phyloP scores from a whole-genome alignment of 257 asterid genomes.

The Petunia axillaris region DNA sequence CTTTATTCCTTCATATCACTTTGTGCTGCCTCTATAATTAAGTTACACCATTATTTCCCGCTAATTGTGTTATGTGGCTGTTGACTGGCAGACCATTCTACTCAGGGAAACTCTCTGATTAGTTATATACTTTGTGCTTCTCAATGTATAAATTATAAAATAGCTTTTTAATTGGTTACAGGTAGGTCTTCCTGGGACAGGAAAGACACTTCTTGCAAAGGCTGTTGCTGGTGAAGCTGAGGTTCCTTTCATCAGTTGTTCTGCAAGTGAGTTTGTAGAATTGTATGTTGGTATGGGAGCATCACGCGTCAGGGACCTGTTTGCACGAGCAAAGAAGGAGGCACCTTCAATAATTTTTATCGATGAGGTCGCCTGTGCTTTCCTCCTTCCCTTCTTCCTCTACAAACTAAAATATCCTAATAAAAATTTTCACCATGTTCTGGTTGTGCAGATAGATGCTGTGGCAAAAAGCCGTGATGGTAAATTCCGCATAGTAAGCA shows the following conservation, averaged over 20 bases:
- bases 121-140: background rate
- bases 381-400: constrained; percentile 5
- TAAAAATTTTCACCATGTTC: background rate
- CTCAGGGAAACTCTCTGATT: background rate
- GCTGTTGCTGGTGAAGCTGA: constrained; percentile 99
- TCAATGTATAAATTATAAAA: background rate
- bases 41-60: constrained; percentile 26
- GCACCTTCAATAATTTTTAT: constrained; percentile 98
- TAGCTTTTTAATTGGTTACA: constrained; percentile 43
- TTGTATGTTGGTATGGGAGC: constrained; percentile 99
- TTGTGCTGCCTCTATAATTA: constrained; percentile 16
- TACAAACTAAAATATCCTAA: background rate
- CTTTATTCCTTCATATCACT: background rate
- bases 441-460: constrained; percentile 87
- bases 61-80: background rate
- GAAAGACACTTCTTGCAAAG: constrained; percentile 97
- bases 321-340: constrained; percentile 97
- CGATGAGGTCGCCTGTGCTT: constrained; percentile 73
- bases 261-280: constrained; percentile 98
- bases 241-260: constrained; percentile 98
- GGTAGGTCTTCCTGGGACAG: constrained; percentile 99
- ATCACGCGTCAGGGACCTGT: constrained; percentile 98
- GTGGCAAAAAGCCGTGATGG: constrained; percentile 99
- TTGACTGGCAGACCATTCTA: constrained; percentile 3
- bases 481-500: constrained; percentile 84